These are phyloP conservation scores for Ensete ventricosum DNA, from an alignment of 176 grass and related monocot species.

Conservation along the genomic window DNA sequence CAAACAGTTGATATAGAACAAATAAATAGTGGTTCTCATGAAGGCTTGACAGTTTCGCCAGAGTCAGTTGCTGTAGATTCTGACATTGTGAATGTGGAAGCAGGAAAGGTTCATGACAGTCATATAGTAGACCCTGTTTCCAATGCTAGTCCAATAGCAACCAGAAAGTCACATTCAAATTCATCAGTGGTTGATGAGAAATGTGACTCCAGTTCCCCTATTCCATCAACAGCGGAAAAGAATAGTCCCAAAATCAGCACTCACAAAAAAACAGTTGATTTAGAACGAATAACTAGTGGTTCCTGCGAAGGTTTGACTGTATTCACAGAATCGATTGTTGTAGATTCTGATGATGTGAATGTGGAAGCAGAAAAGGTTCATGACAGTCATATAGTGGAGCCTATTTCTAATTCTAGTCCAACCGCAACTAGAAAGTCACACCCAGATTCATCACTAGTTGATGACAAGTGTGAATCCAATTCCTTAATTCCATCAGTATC, in stretches of 20 bases:
- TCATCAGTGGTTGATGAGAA: slow-evolving; percentile 12
- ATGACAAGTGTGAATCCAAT: background rate
- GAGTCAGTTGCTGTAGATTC: background rate
- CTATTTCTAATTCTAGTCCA: slow-evolving; percentile 46
- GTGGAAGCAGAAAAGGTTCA: slow-evolving; percentile 24
- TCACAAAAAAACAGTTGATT: background rate
- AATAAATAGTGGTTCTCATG: background rate
- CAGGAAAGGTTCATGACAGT: slow-evolving; percentile 18
- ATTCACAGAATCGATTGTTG: background rate
- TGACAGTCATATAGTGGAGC: slow-evolving; percentile 27
- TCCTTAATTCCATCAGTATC: slow-evolving; percentile 21
- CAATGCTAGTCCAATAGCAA: slow-evolving; percentile 35
- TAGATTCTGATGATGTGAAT: slow-evolving; percentile 18
- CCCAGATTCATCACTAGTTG: slow-evolving; percentile 19
- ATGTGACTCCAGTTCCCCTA: background rate
- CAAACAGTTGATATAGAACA: background rate
- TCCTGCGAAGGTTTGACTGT: background rate
- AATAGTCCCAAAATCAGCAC: background rate
- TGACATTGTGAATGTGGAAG: slow-evolving; percentile 29
- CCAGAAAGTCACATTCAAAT: slow-evolving; percentile 20
- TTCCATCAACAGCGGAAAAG: slow-evolving; percentile 23
- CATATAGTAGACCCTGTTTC: slow-evolving; percentile 35
- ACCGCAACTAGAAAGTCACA: slow-evolving; percentile 12
- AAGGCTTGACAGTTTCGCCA: no score
- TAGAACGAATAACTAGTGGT: background rate